Conservation (phyloP, 1,139 yeast species). For the Saccharomycopsis crataegensis region DNA sequence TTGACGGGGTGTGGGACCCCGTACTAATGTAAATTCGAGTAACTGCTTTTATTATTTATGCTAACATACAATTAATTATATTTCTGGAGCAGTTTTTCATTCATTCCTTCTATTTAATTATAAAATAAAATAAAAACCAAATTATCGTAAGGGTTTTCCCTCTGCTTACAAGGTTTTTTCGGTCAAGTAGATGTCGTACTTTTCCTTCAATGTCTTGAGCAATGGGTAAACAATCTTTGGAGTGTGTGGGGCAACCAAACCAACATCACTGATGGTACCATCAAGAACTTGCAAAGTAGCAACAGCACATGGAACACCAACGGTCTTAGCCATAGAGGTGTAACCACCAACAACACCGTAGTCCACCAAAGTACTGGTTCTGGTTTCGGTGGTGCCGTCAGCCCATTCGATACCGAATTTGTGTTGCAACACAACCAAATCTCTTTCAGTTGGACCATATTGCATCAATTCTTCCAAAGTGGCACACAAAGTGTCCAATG, state of each 20-base stretch:
- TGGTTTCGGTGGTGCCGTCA: conserved; percentile 80
- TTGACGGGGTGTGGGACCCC: too few species aligned
- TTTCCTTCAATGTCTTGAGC: conserved; percentile 85
- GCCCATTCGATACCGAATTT: conserved; percentile 97
- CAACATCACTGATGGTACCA: conserved; percentile 62
- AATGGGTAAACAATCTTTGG: conserved; percentile 86
- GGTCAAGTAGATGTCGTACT: conserved; percentile 76
- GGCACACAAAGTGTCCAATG: conserved; percentile 94
- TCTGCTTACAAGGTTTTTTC: conserved; percentile 54
- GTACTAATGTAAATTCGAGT: too few species aligned
- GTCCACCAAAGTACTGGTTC: conserved; percentile 93
- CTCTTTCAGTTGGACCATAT: conserved; percentile 92
- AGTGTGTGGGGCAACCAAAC: conserved; percentile 88
- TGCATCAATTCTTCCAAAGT: conserved; percentile 94
- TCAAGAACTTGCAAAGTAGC: conserved; percentile 82
- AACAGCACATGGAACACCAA: conserved; percentile 98
- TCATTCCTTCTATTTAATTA: too few species aligned
- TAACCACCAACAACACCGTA: conserved; percentile 91
- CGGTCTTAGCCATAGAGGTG: conserved; percentile 97
- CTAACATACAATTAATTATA: too few species aligned
- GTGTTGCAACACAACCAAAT: conserved; percentile 91
- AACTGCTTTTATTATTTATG: too few species aligned
- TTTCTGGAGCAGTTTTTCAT: too few species aligned
- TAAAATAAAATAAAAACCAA: too few species aligned
- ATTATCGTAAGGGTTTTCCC: too few species aligned